Base-by-base conservation (phyloP, 805 yeast species). In the Wickerhamiella hasegawae region DNA sequence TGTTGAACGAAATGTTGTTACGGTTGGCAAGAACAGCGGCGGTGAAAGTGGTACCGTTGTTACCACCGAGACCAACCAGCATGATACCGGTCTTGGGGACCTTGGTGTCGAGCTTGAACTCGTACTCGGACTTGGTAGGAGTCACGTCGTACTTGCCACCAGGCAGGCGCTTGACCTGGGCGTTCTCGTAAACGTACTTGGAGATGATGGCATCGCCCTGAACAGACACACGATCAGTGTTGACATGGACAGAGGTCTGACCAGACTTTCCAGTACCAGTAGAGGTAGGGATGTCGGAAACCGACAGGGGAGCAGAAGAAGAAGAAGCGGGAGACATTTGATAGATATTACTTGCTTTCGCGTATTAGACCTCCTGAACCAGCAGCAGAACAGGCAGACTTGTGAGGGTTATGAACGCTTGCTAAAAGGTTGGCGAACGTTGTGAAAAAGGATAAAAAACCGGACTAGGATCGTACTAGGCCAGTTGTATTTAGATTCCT, bases 11-110 rank as follows among this genome's bases (percentile, higher is more conserved):
- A 43, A 85, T 56, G 42, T 79, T 68, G 55, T 80, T 68, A 51
- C 76, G 82, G 66, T 85, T 85, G 40, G 96, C 94, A 45, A 79
- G 69, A 34, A 76, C 66, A 8, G 95, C 76, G 31, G 87, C 84
- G 36, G 84, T 71, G 45, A 87, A 67, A 11, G 97, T 85, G 40
- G 95, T 69, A 58, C 96, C 97, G 54, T 85, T 85, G 67, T 85
- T 85, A 59, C 97, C 97, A 48, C 96, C 96, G 45, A 85, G 67
- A 47, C 97, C 97, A 24, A 85, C 96, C 43, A 87, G 67, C 73
- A 85, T 60, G 43, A 85, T 65, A 48, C 97, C 97, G 33, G 83
- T 69, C 58, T 77, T 83, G 48, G 94, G 94, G 30, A 76, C 72
- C 38, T 66, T 68, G 54, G 81, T 67, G 48, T 83, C 92, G 34